phyloP scores from a whole-genome alignment of 495 filamentous ascomycete genomes.

The Apiosordaria backusii region DNA sequence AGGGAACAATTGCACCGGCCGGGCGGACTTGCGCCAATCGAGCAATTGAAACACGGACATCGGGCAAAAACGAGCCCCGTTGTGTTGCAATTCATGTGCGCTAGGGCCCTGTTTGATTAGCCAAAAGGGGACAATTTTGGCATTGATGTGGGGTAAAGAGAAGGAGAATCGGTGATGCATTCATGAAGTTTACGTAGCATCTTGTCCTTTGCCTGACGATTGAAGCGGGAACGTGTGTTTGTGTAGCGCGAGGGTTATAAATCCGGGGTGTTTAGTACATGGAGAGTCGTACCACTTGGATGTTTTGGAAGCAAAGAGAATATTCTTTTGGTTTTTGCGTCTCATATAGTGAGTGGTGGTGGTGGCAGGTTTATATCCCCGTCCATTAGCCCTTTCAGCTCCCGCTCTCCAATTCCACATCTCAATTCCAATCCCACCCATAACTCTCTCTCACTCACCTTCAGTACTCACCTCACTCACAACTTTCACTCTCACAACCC shows the following conservation, averaged over 20 bases:
- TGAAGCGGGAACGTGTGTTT: slow-evolving; percentile 1
- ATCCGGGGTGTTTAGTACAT: neutral
- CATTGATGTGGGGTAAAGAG: neutral
- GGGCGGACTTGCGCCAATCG: too few relatives aligned
- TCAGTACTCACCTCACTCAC: neutral
- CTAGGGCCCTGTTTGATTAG: neutral
- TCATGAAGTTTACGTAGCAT: slow-evolving; percentile 11
- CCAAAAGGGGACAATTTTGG: neutral
- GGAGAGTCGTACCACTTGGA: neutral
- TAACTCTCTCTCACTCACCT: neutral
- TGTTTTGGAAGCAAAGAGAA: neutral
- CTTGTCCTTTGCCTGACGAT: slow-evolving; percentile 2
- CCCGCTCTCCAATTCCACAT: neutral
- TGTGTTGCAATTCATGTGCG: neutral
- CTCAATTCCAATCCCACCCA: neutral
- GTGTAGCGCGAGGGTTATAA: neutral
- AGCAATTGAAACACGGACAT: neutral
- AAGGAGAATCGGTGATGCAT: neutral
- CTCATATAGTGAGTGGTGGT: neutral
- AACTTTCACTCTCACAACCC: neutral
- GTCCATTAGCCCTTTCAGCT: neutral
- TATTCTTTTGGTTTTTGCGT: neutral
- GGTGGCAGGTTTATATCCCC: neutral
- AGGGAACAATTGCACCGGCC: neutral
- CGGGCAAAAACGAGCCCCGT: neutral